Base-by-base conservation (phyloP, 768 basidiomycete species). In the Kwoniella newhampshirensis region DNA sequence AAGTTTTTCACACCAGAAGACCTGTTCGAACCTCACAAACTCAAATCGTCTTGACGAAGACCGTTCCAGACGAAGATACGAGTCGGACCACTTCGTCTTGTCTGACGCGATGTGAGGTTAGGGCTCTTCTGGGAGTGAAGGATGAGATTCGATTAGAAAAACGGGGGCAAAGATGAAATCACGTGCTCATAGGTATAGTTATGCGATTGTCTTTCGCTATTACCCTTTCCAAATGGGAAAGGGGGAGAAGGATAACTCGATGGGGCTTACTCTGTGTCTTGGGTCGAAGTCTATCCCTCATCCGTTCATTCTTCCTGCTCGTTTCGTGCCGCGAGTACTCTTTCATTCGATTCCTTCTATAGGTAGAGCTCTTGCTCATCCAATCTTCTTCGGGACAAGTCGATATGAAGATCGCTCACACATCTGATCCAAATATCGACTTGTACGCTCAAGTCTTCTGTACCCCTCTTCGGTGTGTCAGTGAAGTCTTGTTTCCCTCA, bases 211-310 rank as follows among this genome's bases (percentile, higher is more conserved):
- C 40, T 44, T n/a, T 58, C 44, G 41, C 32, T 30, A 51, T 26
- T 17, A 17, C 21, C 48, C 36, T 17, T 1, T 26, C 28, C 28
- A 42, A 62, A 58, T 25, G 18, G 25, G 11, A n/a, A 32, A 32
- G 23, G 28, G 23, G 26, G 28, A 51, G 59, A 46, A 35, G 45
- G 70, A 62, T 72, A 67, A 72, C 70, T 68, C 70, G 70, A 72
- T 69, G 70, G 70, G 67, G 70, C 70, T 72, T 72, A 72, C 67
- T 72, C 70, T 72, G 70, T 72, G 63, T 61, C 63, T 71, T 72
- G 67, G 54, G 47, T 36, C 13, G 32, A 32, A 32, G 32, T 32
- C 32, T 30, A 47, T 54, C 21, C 20, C 35, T 45, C 18, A 54
- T 41, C 28, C 30, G 18, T 39, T 43, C 30, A 47, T 53, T 55